Evolutionary conservation across 2,329 filamentous ascomycete genomes (phyloP).

Genomic region (Xylariaceae sp.): DNA sequence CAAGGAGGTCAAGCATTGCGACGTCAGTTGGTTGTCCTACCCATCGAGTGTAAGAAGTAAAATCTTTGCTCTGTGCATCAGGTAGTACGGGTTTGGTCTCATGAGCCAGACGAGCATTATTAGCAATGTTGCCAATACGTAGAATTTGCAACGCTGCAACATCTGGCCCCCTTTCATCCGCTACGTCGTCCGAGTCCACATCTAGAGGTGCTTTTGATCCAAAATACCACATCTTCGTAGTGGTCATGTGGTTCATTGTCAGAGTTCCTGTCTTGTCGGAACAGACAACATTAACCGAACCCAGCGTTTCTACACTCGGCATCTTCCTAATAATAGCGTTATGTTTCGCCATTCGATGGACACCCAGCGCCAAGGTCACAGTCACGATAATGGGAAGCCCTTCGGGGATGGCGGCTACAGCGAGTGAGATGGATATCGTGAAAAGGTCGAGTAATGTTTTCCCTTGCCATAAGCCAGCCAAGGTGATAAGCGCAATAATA

Average conservation of each 20-base stretch:
- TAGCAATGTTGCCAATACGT: conserved; percentile 92
- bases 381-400: conserved; percentile 97
- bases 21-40: conserved; percentile 96
- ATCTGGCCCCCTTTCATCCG: conserved; percentile 57
- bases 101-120: conserved; percentile 80
- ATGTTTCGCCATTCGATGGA: conserved; percentile 91
- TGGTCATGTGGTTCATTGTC: conserved; percentile 98
- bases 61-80: conserved; percentile 68
- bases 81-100: conserved; percentile 78
- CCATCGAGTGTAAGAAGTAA: conserved; percentile 75
- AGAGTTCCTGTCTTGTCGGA: conserved; percentile 96
- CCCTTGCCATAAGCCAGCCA: conserved; percentile 86
- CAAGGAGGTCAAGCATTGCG: conserved; percentile 89
- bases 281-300: conserved; percentile 99
- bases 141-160: conserved; percentile 75
- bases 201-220: conserved; percentile 55
- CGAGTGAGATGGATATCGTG: conserved; percentile 93
- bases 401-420: conserved; percentile 93
- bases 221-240: conserved; percentile 94
- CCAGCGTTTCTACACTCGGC: conserved; percentile 94
- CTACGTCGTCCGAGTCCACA: conserved; percentile 52
- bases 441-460: conserved; percentile 91
- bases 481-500: conserved; percentile 86
- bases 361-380: conserved; percentile 88
- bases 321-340: conserved; percentile 93